Base-by-base conservation (phyloP, 2,329 filamentous ascomycete species). In the Stromatinia cepivora region DNA sequence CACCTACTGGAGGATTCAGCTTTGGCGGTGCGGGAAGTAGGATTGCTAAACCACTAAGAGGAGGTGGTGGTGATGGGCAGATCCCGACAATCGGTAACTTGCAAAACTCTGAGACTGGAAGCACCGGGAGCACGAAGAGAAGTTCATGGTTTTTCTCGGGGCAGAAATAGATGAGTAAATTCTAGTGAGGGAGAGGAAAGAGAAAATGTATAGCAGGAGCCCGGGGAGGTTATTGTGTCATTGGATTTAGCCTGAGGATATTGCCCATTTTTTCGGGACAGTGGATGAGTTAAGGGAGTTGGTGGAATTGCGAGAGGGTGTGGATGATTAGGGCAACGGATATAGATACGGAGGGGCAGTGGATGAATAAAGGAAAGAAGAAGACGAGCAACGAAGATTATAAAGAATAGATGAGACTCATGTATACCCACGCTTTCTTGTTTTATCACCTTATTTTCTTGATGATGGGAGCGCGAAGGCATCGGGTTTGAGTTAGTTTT, bases 11-110 rank as follows among this genome's bases (percentile, higher is more conserved):
- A 63, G 88, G 88, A 76, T 94, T 96, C 80, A 92, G 86, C 81
- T 96, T 91, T 75, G 81, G 83, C 72, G 84, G 82, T 66, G 85
- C 84, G 5, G 88, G 88, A 70, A 90, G 87, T 81, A 84, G 88
- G 74, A 91, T 91, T 75, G 88, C 88, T 66, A 91, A 91, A 80
- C 88, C 88, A 25, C 84, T 91, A 52, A 85, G 88, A 70, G 88
- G 88, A 66, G 88, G 88, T 72, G 87, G 87, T 63, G 74, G 42
- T 22, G 73, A 64, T 54, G 76, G 73, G 13, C 67, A 83, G 61
- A 85, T 86, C 72, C 87, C 87, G 13, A 83, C 86, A 39, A 84
- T 90, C 73, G 81, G 85, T 73, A 85, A 81, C 75, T 81, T 89
- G 71, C 85, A 89, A 80, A 87, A 84, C 76, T 63, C 59, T 15